phyloP scores from a whole-genome alignment of 495 filamentous ascomycete species.

The Penicillium herquei region DNA sequence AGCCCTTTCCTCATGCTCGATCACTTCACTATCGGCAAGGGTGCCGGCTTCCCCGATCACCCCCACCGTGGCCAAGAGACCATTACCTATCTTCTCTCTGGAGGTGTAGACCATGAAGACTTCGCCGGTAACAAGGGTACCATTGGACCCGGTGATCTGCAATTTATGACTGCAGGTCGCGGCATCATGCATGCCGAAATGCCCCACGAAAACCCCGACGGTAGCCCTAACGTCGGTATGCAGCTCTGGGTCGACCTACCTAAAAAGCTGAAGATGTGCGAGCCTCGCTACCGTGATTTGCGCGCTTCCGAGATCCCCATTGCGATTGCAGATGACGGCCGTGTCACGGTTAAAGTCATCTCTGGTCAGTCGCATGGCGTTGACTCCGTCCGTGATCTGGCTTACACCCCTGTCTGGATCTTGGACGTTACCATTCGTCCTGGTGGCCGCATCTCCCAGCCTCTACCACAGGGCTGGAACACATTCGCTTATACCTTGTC shows the following conservation, averaged over 20 bases:
- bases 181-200: slow-evolving; percentile 98
- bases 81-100: slow-evolving; percentile 85
- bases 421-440: slow-evolving; percentile 81
- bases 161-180: slow-evolving; percentile 95
- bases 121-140: slow-evolving; percentile 88
- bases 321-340: slow-evolving; percentile 64
- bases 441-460: slow-evolving; percentile 71
- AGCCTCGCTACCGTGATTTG: slow-evolving; percentile 89
- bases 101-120: slow-evolving; percentile 92
- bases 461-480: slow-evolving; percentile 81
- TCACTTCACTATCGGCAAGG: slow-evolving; percentile 78
- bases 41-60: slow-evolving; percentile 88
- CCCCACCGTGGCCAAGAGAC: slow-evolving; percentile 77
- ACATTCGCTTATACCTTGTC: slow-evolving; percentile 81
- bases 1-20: slow-evolving; percentile 97
- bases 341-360: slow-evolving; percentile 84
- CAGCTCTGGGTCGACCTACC: slow-evolving; percentile 96
- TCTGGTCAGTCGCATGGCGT: slow-evolving; percentile 78
- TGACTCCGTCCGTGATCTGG: slow-evolving; percentile 82
- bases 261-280: slow-evolving; percentile 74
- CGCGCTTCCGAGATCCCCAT: slow-evolving; percentile 71
- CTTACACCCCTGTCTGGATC: slow-evolving; percentile 94
- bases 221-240: slow-evolving; percentile 77
- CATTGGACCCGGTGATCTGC: slow-evolving; percentile 80
- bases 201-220: slow-evolving; percentile 78